These are phyloP conservation scores for Pseudocercospora fijiensis DNA, from an alignment of 2,329 filamentous ascomycete species.

Conservation along the genomic window DNA sequence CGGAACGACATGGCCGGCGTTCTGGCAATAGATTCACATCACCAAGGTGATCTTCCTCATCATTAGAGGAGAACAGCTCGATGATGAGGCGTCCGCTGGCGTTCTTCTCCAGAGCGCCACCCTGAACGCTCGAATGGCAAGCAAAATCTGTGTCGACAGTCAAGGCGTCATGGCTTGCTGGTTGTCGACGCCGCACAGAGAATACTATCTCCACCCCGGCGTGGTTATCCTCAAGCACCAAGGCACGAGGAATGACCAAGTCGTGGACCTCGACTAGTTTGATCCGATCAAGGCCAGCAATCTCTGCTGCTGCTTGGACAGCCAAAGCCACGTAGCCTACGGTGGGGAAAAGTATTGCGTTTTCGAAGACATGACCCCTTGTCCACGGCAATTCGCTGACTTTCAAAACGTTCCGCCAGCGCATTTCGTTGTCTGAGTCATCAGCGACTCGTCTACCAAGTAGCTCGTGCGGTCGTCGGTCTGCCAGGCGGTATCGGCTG, in stretches of 20 bases:
- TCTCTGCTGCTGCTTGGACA: conserved; percentile 26
- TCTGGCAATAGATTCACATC: conserved; percentile 11
- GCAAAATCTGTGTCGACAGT: conserved; percentile 36
- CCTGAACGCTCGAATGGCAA: conserved; percentile 18
- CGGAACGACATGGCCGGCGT: conserved; percentile 21
- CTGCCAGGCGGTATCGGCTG: conserved; percentile 14
- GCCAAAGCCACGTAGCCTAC: conserved; percentile 30
- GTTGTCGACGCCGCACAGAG: conserved; percentile 22
- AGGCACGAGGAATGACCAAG: conserved; percentile 20
- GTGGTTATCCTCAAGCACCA: conserved; percentile 23
- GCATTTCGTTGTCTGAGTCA: conserved; percentile 20
- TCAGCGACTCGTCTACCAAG: conserved; percentile 22
- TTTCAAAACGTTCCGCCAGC: conserved; percentile 22
- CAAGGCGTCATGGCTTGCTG: conserved; percentile 31
- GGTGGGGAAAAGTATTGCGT: conserved; percentile 37
- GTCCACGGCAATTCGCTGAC: conserved; percentile 37
- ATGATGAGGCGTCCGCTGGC: conserved; percentile 21
- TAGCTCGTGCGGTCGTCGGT: conserved; percentile 19
- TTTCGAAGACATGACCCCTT: conserved; percentile 36
- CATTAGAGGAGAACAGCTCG: conserved; percentile 13
- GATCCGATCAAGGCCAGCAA: conserved; percentile 18
- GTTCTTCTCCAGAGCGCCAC: conserved; percentile 20
- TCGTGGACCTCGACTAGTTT: conserved; percentile 23
- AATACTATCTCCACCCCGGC: conserved; percentile 34
- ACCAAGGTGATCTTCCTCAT: background rate